Evolutionary conservation across 163 green algal species (phyloP), one percentile per base, ranked within the genome.

Genomic region (Scenedesmus sp.): DNA sequence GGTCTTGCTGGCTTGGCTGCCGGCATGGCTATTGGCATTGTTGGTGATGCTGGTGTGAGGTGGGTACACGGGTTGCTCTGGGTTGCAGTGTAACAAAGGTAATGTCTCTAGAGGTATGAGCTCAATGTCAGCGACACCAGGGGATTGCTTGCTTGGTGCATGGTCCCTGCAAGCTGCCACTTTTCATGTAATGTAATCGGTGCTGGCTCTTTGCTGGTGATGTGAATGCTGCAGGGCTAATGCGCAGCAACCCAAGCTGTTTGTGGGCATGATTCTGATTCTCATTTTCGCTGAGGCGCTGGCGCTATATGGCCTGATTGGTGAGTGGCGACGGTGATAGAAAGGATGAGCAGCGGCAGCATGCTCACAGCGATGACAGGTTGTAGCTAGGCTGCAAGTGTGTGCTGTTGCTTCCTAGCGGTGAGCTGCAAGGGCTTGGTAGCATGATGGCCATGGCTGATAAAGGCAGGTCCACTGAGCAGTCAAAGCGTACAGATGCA

Each of bases 201-300:
- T 26, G 18, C 15, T 53, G 35, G 73, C 15, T 53, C 22, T 2
- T 13, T 80, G 70, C n/a, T 83, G 73, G 1, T n/a, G 73, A 15
- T 83, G 70, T 9, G 7, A 5, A 1, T 81, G 26, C 15, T 93
- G 82, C 93, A 98, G 97, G 89, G 98, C 98, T 37, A 99, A 99
- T 90, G 98, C 98, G 33, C 98, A 99, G 96, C 98, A 99, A 94
- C 98, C 98, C 87, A 99, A 99, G 96, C 97, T 99, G 30, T 99
- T 99, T 89, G 98, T 99, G 5, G 98, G 98, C 68, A 99, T 99
- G 97, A 99, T 99, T 91, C 96, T 99, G 78, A 99, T 99, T 92
- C 97, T 99, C 61, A 99, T 99, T 98, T 99, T 99, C 92, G 98
- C 98, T 88, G 98, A 99, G 95, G 98, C 98, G 84, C 94, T 99